These are phyloP conservation scores for Suillus subluteus DNA, from an alignment of 768 basidiomycete species.

Conservation along the genomic window DNA sequence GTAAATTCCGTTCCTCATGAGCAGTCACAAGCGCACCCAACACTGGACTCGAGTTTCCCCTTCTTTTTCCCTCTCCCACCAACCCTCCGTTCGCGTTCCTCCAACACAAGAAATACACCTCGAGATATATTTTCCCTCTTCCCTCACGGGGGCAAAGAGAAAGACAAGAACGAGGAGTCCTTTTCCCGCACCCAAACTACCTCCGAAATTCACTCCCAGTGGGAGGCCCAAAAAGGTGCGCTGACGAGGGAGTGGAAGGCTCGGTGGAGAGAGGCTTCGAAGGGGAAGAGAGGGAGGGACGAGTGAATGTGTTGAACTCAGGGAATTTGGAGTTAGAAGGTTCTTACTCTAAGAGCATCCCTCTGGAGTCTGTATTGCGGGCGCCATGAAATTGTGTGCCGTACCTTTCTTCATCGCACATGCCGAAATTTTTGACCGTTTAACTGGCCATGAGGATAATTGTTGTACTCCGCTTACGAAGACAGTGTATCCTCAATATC, in stretches of 20 bases:
- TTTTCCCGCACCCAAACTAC: constrained; percentile 29
- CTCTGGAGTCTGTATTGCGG: neutral
- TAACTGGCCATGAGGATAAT: neutral
- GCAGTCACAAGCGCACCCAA: constrained; percentile 27
- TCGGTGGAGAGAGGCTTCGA: constrained; percentile 74
- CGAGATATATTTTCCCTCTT: constrained; percentile 29
- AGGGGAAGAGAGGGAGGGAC: constrained; percentile 57
- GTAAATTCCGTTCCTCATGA: constrained; percentile 12
- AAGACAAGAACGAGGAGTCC: constrained; percentile 53
- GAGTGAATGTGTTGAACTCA: constrained; percentile 21
- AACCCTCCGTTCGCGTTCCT: constrained; percentile 24
- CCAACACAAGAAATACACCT: constrained; percentile 18
- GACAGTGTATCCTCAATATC: neutral
- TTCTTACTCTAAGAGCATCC: neutral
- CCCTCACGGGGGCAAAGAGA: constrained; percentile 45
- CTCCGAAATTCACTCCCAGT: constrained; percentile 60
- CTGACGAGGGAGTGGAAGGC: constrained; percentile 81
- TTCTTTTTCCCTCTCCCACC: constrained; percentile 63
- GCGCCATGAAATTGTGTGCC: neutral
- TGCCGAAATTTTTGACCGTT: neutral
- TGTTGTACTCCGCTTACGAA: neutral
- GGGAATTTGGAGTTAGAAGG: neutral
- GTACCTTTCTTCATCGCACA: neutral
- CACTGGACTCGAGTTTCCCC: constrained; percentile 55
- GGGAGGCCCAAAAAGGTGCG: constrained; percentile 71